These are phyloP conservation scores for Maudiozyma humilis DNA, from an alignment of 1,139 yeast genomes.

Conservation along the genomic window DNA sequence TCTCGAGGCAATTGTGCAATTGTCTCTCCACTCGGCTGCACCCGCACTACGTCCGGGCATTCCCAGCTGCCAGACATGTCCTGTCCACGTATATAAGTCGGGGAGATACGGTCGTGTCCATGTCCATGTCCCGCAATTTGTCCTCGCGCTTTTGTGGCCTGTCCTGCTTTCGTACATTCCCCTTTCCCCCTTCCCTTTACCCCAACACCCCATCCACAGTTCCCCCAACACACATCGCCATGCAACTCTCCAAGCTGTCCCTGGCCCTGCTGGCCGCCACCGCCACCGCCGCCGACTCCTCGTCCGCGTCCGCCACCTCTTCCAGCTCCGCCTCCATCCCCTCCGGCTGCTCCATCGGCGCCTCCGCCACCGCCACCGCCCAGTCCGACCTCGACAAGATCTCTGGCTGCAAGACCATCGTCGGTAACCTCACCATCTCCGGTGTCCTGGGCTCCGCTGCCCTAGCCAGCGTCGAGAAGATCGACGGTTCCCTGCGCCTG, in stretches of 20 bases:
- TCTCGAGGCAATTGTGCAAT: neutral
- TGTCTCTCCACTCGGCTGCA: neutral
- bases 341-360: conserved; percentile 37
- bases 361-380: conserved; percentile 61
- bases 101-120: neutral
- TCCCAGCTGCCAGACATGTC: neutral
- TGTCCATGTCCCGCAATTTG: neutral
- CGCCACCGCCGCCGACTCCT: conserved; percentile 36
- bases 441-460: conserved; percentile 55
- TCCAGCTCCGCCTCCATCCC: conserved; percentile 21
- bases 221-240: conserved; percentile 16
- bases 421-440: conserved; percentile 66
- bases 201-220: neutral
- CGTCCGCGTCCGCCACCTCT: conserved; percentile 21
- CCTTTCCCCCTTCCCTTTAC: neutral
- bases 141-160: neutral
- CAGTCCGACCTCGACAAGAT: conserved; percentile 70
- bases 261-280: conserved; percentile 34
- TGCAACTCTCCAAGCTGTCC: conserved; percentile 40
- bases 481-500: conserved; percentile 68
- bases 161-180: neutral
- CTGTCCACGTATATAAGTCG: too few species aligned
- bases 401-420: conserved; percentile 67
- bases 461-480: conserved; percentile 51
- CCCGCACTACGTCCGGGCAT: neutral